Evolutionary conservation across 345 rosid genomes (phyloP).

Genomic region (Murraya koenigii): DNA sequence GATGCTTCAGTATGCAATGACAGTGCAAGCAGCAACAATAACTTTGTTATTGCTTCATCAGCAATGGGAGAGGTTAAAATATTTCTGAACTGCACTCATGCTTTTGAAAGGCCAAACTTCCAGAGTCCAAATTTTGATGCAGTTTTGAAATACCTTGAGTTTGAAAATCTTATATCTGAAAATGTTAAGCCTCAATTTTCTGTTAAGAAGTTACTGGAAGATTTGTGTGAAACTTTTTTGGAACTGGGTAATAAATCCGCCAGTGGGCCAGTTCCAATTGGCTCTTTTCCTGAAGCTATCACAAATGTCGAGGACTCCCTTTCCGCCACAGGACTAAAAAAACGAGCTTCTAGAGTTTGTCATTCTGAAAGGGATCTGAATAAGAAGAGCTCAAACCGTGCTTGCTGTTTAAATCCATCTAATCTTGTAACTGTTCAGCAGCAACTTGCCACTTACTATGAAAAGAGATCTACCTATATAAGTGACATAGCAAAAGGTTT

Average conservation of each 20-base stretch:
- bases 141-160: conserved; percentile 26
- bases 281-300: conserved; percentile 8
- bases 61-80: conserved; percentile 26
- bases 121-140: conserved; percentile 15
- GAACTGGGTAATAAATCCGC: conserved; percentile 12
- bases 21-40: not conserved
- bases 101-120: conserved; percentile 8
- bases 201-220: conserved; percentile 22
- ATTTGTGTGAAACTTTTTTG: conserved; percentile 25
- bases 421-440: conserved; percentile 7
- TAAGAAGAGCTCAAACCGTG: conserved; percentile 22
- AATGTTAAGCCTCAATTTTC: conserved; percentile 22
- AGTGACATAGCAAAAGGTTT: conserved; percentile 55
- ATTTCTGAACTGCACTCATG: conserved; percentile 12
- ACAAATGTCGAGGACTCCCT: conserved; percentile 4
- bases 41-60: conserved; percentile 23
- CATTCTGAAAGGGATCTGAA: conserved; percentile 11
- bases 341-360: not conserved
- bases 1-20: conserved; percentile 14
- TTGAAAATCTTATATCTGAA: conserved; percentile 14
- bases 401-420: conserved; percentile 22
- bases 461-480: conserved; percentile 19
- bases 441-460: conserved; percentile 10
- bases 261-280: not conserved
- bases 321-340: not conserved